Base-by-base conservation (phyloP, 208 protist genomes). In the Crithidia bombi region DNA sequence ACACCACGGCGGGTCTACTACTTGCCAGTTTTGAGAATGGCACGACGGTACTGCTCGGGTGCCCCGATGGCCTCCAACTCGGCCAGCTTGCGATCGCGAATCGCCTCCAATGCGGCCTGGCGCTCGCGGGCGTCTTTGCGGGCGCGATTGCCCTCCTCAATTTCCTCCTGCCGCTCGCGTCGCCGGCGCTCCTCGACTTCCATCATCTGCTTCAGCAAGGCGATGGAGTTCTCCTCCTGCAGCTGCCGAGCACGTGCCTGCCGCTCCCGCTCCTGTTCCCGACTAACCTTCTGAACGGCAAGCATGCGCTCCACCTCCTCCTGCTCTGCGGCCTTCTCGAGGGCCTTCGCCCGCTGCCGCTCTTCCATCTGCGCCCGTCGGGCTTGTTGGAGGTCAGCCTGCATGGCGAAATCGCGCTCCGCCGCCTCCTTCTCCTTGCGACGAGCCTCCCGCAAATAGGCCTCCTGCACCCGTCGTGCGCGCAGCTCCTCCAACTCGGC, bases 401-500 rank as follows among this genome's bases (percentile, higher is more conserved):
- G 78, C 65, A 95, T 78, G 17, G 74, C 79, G 0, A 55, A 56
- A 58, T 88, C 78, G 23, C 82, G 74, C 66, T 92, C 78, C 44
- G 79, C 81, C 6, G 78, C 73, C 62, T 96, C 90, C 68, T 79
- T 82, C 51, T 96, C 93, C 79, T 97, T 96, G 28, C 75, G 70
- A 6, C 83, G 67, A 63, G 82, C 73, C 65, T 97, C 96, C 9
- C 94, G 81, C 21, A 83, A 81, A 75, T 95, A 82, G 17, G 90
- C 83, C 65, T 97, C 92, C 73, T 97, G 91, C 28, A 89, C 89
- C 17, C 96, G 90, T 23, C 82, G 81, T 17, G 92, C 96, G 28
- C 95, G 91, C 28, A 98, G 85, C 36, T 96, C 92, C 75, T 98
- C 96, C 15, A 96, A 62, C 73, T 98, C 86, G 10, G 85, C 84